Conservation (phyloP, 768 basidiomycete genomes). For the Tulasnella calospora region DNA sequence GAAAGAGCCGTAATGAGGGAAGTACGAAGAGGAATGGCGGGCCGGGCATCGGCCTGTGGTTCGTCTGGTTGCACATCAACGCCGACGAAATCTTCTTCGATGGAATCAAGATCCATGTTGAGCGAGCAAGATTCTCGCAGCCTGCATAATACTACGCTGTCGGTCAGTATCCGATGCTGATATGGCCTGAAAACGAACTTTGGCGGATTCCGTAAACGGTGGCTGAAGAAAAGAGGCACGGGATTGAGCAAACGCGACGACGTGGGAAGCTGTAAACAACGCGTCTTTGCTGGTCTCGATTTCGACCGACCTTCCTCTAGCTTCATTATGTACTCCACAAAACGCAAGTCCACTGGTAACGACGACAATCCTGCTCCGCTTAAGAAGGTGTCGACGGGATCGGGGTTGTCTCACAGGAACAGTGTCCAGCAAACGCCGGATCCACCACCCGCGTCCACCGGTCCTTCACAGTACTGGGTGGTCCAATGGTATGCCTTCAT, state of each 20-base stretch:
- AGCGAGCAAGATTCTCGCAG: background rate
- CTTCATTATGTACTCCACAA: background rate
- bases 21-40: slow-evolving; percentile 1
- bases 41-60: background rate
- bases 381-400: background rate
- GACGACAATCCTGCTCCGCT: background rate
- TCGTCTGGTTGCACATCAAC: slow-evolving; percentile 12
- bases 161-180: background rate
- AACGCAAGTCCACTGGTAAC: slow-evolving; percentile 22
- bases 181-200: background rate
- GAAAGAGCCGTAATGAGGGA: slow-evolving; percentile 17
- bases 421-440: slow-evolving; percentile 1
- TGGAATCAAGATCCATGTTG: slow-evolving; percentile 15
- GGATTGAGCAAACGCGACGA: slow-evolving; percentile 7
- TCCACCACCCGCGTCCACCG: background rate
- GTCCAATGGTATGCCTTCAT: slow-evolving; percentile 58
- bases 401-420: background rate
- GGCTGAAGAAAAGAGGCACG: background rate
- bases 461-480: slow-evolving; percentile 55
- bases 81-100: slow-evolving; percentile 15
- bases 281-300: slow-evolving; percentile 1
- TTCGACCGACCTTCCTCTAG: background rate
- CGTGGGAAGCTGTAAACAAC: slow-evolving; percentile 14
- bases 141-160: background rate
- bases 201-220: background rate